phyloP scores from a whole-genome alignment of 108 stramenopile genomes.

The Licmophora abbreviata region DNA sequence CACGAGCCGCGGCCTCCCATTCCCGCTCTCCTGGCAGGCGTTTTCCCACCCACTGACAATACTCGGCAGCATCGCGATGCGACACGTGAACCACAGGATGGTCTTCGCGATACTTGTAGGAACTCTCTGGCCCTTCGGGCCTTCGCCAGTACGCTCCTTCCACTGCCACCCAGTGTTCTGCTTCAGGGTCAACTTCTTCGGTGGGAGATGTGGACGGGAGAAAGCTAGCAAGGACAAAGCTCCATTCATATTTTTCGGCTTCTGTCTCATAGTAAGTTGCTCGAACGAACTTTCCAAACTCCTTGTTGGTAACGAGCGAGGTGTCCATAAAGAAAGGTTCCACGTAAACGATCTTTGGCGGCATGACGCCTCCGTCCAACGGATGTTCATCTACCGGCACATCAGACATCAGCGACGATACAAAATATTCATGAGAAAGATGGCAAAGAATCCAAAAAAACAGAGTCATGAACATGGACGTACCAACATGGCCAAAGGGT shows the following conservation, averaged over 20 bases:
- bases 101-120: slow-evolving; percentile 72
- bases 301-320: slow-evolving; percentile 74
- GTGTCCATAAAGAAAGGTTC: slow-evolving; percentile 81
- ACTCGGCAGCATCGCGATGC: slow-evolving; percentile 91
- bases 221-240: slow-evolving; percentile 81
- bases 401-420: too few species aligned
- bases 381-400: slow-evolving; percentile 73
- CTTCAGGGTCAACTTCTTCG: slow-evolving; percentile 73
- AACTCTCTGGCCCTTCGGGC: slow-evolving; percentile 81
- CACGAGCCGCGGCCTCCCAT: slow-evolving; percentile 89
- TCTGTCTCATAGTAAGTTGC: slow-evolving; percentile 90
- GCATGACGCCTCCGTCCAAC: slow-evolving; percentile 71
- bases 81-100: slow-evolving; percentile 91
- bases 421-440: too few species aligned
- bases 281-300: slow-evolving; percentile 86
- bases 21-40: slow-evolving; percentile 87
- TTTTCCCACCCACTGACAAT: slow-evolving; percentile 86
- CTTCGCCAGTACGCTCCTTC: slow-evolving; percentile 87
- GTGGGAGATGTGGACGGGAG: slow-evolving; percentile 36
- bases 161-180: slow-evolving; percentile 85
- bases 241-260: slow-evolving; percentile 93
- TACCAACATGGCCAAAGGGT: slow-evolving; percentile 60
- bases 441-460: too few species aligned
- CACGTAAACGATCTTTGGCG: slow-evolving; percentile 70
- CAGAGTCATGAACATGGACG: too few species aligned